Evolutionary conservation across 805 yeast species (phyloP).

Genomic region (Ogataea henricii): DNA sequence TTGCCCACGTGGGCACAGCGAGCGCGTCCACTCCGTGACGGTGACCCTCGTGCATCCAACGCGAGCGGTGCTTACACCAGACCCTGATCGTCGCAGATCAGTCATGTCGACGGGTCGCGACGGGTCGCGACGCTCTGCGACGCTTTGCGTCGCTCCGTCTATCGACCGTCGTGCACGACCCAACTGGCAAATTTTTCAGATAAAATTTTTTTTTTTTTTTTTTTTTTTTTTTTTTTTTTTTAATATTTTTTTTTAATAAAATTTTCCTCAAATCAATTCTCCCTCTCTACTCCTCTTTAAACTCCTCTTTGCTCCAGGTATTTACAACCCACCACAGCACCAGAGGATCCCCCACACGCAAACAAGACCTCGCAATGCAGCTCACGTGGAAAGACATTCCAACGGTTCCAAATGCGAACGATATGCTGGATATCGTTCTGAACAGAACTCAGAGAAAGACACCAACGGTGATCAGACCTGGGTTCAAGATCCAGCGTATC

Average conservation of each 20-base stretch:
- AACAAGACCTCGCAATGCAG: slow-evolving; percentile 61
- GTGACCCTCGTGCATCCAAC: too few relatives aligned
- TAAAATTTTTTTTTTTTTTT: slow-evolving; percentile 7
- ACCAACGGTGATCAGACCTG: slow-evolving; percentile 97
- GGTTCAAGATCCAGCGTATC: slow-evolving; percentile 94
- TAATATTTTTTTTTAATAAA: neutral
- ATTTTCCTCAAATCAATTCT: neutral
- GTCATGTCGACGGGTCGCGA: too few relatives aligned
- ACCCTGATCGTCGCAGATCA: too few relatives aligned
- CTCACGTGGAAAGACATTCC: slow-evolving; percentile 98
- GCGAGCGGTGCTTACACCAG: too few relatives aligned
- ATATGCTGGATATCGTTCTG: slow-evolving; percentile 92
- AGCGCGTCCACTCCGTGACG: too few relatives aligned
- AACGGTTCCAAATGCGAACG: slow-evolving; percentile 88
- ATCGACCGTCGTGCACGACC: slow-evolving; percentile 2
- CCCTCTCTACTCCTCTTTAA: neutral
- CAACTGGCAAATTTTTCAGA: neutral
- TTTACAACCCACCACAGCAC: neutral
- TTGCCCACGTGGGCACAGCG: too few relatives aligned
- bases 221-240: neutral
- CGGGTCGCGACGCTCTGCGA: too few relatives aligned
- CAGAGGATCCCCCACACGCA: neutral
- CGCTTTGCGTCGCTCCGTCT: neutral
- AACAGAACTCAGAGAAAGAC: slow-evolving; percentile 98
- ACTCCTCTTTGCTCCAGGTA: neutral